phyloP scores from a whole-genome alignment of 306 rosid species.

The Quercus cerris region DNA sequence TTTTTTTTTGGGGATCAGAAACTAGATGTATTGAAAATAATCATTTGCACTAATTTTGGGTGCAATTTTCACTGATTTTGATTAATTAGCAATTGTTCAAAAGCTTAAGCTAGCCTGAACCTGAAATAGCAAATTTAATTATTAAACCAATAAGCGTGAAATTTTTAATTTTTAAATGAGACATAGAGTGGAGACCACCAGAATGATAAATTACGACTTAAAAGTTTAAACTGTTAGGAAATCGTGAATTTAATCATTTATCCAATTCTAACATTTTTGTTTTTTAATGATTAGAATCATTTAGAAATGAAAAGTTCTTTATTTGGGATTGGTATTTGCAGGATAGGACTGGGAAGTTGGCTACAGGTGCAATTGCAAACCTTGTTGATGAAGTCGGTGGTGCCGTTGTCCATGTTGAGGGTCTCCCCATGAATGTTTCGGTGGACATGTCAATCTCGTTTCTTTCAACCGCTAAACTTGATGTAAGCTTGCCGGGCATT shows the following conservation, averaged over 20 bases:
- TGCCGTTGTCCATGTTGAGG: slow-evolving; percentile 52
- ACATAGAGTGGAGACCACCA: too few relatives aligned
- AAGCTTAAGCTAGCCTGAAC: neutral
- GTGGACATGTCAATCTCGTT: slow-evolving; percentile 88
- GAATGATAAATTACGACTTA: too few relatives aligned
- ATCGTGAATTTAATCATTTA: too few relatives aligned
- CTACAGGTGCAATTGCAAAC: slow-evolving; percentile 69
- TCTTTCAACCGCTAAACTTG: slow-evolving; percentile 50
- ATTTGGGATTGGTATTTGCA: slow-evolving; percentile 22
- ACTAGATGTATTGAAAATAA: too few relatives aligned
- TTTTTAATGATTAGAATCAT: neutral
- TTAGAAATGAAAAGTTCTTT: neutral
- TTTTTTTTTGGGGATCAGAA: too few relatives aligned
- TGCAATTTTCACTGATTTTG: neutral
- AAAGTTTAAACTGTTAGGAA: too few relatives aligned
- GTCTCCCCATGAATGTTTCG: slow-evolving; percentile 76
- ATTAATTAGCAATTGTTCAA: neutral
- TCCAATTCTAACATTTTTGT: neutral
- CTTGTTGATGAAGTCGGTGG: slow-evolving; percentile 80
- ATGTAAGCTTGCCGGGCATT: slow-evolving; percentile 38
- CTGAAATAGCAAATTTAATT: too few relatives aligned
- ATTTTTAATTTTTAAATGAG: too few relatives aligned
- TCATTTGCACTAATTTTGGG: neutral
- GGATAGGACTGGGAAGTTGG: slow-evolving; percentile 71
- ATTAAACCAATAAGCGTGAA: too few relatives aligned